A percentile compares a stretch with the other conserved stretches of the same genome.
Conservation (phyloP, 306 rosid species). For the Prosopis cineraria region DNA sequence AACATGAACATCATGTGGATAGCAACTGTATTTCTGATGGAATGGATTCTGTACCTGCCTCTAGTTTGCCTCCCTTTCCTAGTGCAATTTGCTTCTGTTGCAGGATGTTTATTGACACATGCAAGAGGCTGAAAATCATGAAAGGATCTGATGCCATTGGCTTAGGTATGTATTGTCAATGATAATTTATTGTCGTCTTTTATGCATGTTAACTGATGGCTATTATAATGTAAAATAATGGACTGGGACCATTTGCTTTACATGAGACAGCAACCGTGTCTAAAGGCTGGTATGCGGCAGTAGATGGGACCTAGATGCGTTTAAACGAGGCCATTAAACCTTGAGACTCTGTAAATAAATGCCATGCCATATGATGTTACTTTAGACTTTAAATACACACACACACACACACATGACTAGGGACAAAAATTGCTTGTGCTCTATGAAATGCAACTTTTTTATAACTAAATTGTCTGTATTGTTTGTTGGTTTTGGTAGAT, state of each 20-base stretch:
- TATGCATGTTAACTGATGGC: neutral
- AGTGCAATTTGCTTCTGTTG: conserved; percentile 22
- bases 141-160: conserved; percentile 57
- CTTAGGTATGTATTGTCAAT: conserved; percentile 50
- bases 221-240: neutral
- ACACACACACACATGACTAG: neutral
- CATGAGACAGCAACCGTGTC: neutral
- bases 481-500: neutral
- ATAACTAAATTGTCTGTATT: conserved; percentile 13
- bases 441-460: conserved; percentile 2
- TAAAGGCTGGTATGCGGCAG: neutral
- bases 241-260: conserved; percentile 16
- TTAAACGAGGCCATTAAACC: conserved; percentile 6
- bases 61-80: conserved; percentile 15
- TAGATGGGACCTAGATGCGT: conserved; percentile 18
- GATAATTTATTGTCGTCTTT: conserved; percentile 8
- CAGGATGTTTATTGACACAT: conserved; percentile 60
- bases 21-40: neutral
- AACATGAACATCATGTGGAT: neutral
- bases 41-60: conserved; percentile 2
- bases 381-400: neutral
- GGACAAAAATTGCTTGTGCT: neutral
- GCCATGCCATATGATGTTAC: conserved; percentile 5
- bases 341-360: conserved; percentile 14
- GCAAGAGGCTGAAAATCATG: conserved; percentile 54